A percentile compares a stretch with the other conserved stretches of the same genome.
Evolutionary conservation across 2,329 filamentous ascomycete species (phyloP).

Genomic region (Fusarium pseudograminearum): DNA sequence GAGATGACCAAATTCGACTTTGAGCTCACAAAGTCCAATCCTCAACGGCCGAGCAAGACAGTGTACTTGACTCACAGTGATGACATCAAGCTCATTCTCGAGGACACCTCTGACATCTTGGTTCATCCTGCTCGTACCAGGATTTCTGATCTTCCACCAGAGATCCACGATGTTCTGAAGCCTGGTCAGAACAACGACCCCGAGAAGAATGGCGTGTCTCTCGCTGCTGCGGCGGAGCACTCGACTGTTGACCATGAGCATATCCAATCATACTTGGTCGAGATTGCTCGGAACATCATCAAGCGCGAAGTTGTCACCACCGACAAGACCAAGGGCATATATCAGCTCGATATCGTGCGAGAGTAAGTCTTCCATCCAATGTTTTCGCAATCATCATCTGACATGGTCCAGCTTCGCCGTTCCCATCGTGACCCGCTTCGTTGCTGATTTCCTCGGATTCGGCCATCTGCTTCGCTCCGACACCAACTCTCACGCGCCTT

Average conservation of each 20-base stretch:
- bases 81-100: constrained; percentile 1
- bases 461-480: constrained; percentile 18
- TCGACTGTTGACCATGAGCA: neutral
- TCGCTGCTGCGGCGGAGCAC: neutral
- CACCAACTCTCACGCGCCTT: constrained; percentile 6
- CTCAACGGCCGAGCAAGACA: constrained; percentile 4
- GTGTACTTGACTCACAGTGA: neutral
- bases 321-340: neutral
- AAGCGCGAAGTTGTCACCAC: constrained; percentile 3
- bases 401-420: constrained; percentile 29
- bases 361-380: constrained; percentile 5
- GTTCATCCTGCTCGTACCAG: constrained; percentile 10
- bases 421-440: constrained; percentile 39
- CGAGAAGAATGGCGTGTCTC: neutral
- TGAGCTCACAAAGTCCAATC: neutral
- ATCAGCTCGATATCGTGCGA: constrained; percentile 37
- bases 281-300: neutral
- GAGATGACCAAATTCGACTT: constrained; percentile 3
- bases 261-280: neutral
- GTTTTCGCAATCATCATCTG: neutral
- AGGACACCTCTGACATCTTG: neutral
- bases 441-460: constrained; percentile 44
- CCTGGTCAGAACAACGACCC: neutral
- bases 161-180: neutral
- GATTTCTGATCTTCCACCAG: neutral